Percentiles rank a stretch among this genome's conserved stretches.
Conservation (phyloP, 805 yeast genomes). For the Spencermartinsiella europaea region DNA sequence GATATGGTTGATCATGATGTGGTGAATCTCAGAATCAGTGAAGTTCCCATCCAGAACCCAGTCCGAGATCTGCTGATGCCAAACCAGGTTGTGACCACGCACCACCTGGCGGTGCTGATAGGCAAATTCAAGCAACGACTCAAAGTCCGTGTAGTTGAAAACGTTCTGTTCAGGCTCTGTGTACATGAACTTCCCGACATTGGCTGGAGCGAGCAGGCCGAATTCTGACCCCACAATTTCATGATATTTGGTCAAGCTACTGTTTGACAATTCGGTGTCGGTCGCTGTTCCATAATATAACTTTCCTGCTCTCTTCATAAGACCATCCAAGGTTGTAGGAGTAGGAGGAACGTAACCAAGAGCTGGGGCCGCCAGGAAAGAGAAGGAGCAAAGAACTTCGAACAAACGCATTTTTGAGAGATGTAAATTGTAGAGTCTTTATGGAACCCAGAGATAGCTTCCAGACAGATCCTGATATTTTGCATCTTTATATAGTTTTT, state of each 20-base stretch:
- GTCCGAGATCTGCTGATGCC: slow-evolving; percentile 8
- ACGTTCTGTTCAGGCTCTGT: slow-evolving; percentile 8
- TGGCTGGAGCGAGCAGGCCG: slow-evolving; percentile 5
- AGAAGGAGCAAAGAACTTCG: not conserved
- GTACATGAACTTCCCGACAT: slow-evolving; percentile 5
- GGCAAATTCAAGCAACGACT: slow-evolving; percentile 2
- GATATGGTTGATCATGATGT: slow-evolving; percentile 4
- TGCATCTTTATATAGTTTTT: no score
- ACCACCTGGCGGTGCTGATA: slow-evolving; percentile 4
- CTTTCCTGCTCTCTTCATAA: slow-evolving; percentile 1
- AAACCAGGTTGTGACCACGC: slow-evolving; percentile 5
- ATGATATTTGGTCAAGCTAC: not conserved
- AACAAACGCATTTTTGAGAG: not conserved
- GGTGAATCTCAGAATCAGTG: slow-evolving; percentile 1
- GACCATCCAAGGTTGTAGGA: slow-evolving; percentile 1
- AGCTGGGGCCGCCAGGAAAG: not conserved
- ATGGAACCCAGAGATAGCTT: no score
- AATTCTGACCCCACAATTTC: slow-evolving; percentile 2
- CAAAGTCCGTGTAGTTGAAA: slow-evolving; percentile 5
- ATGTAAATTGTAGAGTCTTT: no score
- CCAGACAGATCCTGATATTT: no score
- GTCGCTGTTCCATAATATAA: slow-evolving; percentile 3
- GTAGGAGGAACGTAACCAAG: not conserved
- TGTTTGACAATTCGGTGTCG: not conserved
- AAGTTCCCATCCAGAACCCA: slow-evolving; percentile 5